Evolutionary conservation across 345 rosid species (phyloP), one percentile per base, ranked within the genome.

Genomic region (Leavenworthia alabamica): DNA sequence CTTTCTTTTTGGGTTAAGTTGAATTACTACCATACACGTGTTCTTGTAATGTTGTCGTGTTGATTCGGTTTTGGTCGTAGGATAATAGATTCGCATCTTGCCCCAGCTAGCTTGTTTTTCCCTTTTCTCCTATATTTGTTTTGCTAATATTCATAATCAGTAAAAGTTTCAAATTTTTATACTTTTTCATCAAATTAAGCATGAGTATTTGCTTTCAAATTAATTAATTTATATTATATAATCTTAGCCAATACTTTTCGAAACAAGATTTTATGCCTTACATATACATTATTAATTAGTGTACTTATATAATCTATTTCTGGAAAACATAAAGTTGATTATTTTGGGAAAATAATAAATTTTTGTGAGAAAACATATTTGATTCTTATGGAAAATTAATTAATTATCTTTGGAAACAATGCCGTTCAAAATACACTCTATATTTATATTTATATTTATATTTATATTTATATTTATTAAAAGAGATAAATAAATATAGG

Each of bases 1-100:
- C n/a, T n/a, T n/a, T n/a, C n/a, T n/a, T n/a, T n/a, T n/a, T n/a
- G n/a, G n/a, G 7, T 43, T 35, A 17, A 14, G 28, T 46, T 55
- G 0, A 36, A 55, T 31, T 17, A 0, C 40, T 20, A 7, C 68
- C 74, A 54, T 36, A 55, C 74, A 70, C 58, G 68, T 70, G 68
- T 70, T 20, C 22, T 10, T 2, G 0, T 12, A 14, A 0, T 35
- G 7, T 5, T 36, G 63, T 29, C 57, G 62, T 39, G 50, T 53
- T 53, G 29, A 54, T 55, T 28, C 31, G 36, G 63, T 55, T 29
- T 23, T 7, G 51, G 55, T 29, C 23, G 3, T n/a, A 11, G 10
- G 19, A 22, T 29, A 6, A 26, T 48, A 26, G 41, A 14, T 49
- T 67, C 60, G 54, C 9, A 59, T 59, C n/a, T n/a, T n/a, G n/a